Percentiles rank a stretch among this genome's conserved stretches.
These are phyloP conservation scores for Rhizopogon salebrosus DNA, from an alignment of 768 basidiomycete species.

Conservation along the genomic window DNA sequence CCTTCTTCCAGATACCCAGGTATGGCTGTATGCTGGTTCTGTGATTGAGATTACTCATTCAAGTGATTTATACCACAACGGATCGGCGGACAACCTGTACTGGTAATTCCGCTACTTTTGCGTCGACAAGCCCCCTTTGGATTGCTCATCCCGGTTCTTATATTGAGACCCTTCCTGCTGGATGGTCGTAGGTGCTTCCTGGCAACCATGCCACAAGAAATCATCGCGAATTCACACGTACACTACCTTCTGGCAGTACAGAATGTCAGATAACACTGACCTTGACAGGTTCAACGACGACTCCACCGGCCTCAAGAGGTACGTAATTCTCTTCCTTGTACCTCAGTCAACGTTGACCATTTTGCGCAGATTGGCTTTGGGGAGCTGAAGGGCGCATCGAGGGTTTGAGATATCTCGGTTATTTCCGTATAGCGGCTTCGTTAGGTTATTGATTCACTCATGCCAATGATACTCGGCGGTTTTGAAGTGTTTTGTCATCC, in stretches of 20 bases:
- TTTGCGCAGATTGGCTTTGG: slow-evolving; percentile 16
- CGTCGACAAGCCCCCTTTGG: slow-evolving; percentile 31
- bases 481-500: neutral
- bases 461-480: neutral
- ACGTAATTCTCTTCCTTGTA: neutral
- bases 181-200: slow-evolving; percentile 24
- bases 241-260: neutral
- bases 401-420: neutral
- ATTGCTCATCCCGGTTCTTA: slow-evolving; percentile 28
- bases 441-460: neutral
- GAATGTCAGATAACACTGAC: neutral
- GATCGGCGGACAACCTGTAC: slow-evolving; percentile 36
- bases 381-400: neutral
- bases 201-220: neutral
- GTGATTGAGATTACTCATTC: neutral
- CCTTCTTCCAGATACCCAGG: slow-evolving; percentile 2
- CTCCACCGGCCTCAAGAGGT: neutral
- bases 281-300: neutral
- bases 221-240: neutral
- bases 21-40: neutral
- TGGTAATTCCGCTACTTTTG: slow-evolving; percentile 29
- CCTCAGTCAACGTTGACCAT: neutral
- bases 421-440: too few relatives aligned
- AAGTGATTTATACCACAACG: slow-evolving; percentile 34
- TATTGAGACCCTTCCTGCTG: slow-evolving; percentile 30